Conservation (phyloP, 768 basidiomycete genomes). For the Leccinum obscurum region DNA sequence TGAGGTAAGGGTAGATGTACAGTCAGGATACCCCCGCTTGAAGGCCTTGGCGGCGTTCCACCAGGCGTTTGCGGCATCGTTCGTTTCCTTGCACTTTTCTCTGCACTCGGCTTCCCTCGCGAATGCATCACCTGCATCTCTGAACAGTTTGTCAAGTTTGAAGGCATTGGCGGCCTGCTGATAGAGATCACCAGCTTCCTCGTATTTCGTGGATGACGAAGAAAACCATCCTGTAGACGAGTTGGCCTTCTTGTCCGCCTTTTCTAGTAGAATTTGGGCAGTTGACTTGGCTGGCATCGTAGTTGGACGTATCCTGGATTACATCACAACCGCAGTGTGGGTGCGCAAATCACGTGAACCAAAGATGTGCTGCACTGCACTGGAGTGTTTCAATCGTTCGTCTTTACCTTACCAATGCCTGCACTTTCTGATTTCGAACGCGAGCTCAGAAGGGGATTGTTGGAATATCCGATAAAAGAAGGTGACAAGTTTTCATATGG, state of each 20-base stretch:
- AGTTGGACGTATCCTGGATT: slow-evolving; percentile 1
- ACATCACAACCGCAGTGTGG: neutral
- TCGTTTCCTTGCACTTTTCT: slow-evolving; percentile 80
- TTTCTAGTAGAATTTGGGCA: slow-evolving; percentile 74
- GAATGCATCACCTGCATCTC: slow-evolving; percentile 90
- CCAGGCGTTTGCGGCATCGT: slow-evolving; percentile 98
- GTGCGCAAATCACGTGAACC: slow-evolving; percentile 19
- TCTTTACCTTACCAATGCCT: slow-evolving; percentile 29
- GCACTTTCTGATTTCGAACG: slow-evolving; percentile 37
- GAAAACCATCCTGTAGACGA: slow-evolving; percentile 89
- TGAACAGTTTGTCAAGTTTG: slow-evolving; percentile 90
- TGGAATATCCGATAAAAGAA: slow-evolving; percentile 71
- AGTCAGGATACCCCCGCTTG: slow-evolving; percentile 83
- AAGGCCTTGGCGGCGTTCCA: slow-evolving; percentile 98
- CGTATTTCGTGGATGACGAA: slow-evolving; percentile 78
- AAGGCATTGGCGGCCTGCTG: slow-evolving; percentile 93
- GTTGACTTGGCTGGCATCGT: slow-evolving; percentile 75
- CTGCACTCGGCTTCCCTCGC: slow-evolving; percentile 94
- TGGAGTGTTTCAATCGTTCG: neutral
- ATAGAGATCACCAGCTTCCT: slow-evolving; percentile 97
- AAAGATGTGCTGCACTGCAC: neutral
- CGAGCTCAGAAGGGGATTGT: slow-evolving; percentile 48
- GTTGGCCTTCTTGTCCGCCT: slow-evolving; percentile 90
- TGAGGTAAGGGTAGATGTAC: slow-evolving; percentile 48
- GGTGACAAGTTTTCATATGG: slow-evolving; percentile 81